Evolutionary conservation across 2,329 filamentous ascomycete species (phyloP).

Genomic region (Hymenoscyphus fructigenus): DNA sequence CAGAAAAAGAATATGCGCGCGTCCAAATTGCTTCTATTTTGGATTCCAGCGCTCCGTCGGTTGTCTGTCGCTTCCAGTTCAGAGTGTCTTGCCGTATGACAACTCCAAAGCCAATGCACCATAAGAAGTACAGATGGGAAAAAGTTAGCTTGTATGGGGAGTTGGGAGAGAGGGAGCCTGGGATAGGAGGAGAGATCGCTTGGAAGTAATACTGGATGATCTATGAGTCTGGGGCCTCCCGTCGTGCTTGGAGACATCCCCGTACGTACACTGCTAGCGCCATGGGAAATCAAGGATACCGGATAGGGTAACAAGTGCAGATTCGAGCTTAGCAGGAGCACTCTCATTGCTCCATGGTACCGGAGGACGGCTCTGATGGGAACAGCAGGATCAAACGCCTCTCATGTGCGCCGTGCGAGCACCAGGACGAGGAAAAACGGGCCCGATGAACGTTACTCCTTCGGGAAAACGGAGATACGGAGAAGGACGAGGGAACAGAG

Average conservation of each 20-base stretch:
- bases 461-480: neutral
- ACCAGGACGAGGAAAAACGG: neutral
- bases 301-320: constrained; percentile 16
- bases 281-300: constrained; percentile 6
- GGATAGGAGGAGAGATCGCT: constrained; percentile 12
- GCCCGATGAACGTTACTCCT: neutral
- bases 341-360: constrained; percentile 6
- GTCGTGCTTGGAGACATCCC: constrained; percentile 8
- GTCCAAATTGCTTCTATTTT: neutral
- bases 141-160: neutral
- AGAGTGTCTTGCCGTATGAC: no score
- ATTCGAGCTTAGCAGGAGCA: neutral
- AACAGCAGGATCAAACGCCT: constrained; percentile 12
- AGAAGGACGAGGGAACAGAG: no score
- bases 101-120: neutral
- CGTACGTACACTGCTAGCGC: constrained; percentile 16
- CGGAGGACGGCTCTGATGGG: constrained; percentile 2
- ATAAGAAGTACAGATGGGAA: neutral
- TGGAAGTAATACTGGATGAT: constrained; percentile 10
- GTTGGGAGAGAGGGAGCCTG: neutral
- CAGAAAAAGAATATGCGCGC: neutral
- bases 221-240: constrained; percentile 1
- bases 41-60: neutral
- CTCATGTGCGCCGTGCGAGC: constrained; percentile 3
- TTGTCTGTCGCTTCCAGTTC: neutral